Conservation (phyloP, 1,139 yeast species). For the Geotrichum histeridarum region DNA sequence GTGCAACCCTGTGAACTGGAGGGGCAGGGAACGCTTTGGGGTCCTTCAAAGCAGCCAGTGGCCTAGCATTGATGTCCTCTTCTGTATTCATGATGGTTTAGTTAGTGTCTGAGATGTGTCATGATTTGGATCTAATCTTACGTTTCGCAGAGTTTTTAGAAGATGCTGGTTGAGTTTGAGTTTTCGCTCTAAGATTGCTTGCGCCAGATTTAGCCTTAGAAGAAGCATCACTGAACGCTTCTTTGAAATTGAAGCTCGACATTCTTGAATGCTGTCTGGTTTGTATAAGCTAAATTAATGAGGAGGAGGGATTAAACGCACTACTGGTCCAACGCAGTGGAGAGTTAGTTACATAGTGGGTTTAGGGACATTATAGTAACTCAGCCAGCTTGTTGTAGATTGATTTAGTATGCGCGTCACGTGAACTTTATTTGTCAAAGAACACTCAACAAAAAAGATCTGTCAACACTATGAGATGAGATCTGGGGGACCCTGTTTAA, state of each 20-base stretch:
- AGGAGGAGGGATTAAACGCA: background rate
- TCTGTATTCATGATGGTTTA: conserved; percentile 4
- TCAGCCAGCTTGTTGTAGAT: no score
- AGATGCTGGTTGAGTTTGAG: conserved; percentile 17
- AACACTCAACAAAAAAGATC: no score
- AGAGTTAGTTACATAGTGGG: no score
- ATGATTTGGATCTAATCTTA: conserved; percentile 4
- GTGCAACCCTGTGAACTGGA: conserved; percentile 41
- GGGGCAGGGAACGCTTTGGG: conserved; percentile 51
- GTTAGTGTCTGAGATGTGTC: background rate
- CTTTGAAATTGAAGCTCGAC: conserved; percentile 16
- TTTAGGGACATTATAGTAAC: no score
- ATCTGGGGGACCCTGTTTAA: no score
- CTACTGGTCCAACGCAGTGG: background rate
- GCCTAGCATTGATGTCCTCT: conserved; percentile 30
- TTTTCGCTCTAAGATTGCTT: conserved; percentile 6
- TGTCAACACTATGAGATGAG: no score
- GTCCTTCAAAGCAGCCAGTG: conserved; percentile 38
- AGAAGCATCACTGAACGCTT: conserved; percentile 14
- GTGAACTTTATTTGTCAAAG: no score
- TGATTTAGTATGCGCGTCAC: no score
- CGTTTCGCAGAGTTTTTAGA: conserved; percentile 13
- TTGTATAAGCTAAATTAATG: background rate
- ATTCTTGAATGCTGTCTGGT: background rate
- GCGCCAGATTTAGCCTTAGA: conserved; percentile 15